Evolutionary conservation across 106 monocot genomes (phyloP), one percentile per base, ranked within the genome.

Genomic region (Vanilla planifolia): DNA sequence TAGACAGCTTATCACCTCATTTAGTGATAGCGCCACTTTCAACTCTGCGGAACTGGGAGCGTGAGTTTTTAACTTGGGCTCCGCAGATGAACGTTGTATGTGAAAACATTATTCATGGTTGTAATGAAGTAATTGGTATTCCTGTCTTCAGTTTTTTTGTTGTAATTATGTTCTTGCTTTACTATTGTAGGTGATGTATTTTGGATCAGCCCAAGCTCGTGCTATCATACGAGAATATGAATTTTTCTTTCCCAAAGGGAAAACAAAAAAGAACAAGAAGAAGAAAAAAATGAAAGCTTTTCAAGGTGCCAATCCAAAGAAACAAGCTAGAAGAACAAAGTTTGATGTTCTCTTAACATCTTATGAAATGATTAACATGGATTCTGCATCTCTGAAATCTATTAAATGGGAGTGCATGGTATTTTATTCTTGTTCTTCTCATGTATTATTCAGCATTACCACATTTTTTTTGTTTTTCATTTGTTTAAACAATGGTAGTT

Each of bases 311-410:
- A 68, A 70, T 24, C 48, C 46, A 28, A 88, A 60, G 50, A 75
- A 69, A 59, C 74, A 82, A 63, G 50, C 44, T 32, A 82, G 68
- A 68, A 82, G 71, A 68, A 81, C 84, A 36, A 98, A 82, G 48
- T 98, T 98, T 88, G 88, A 98, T 73, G 98, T 98, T 61, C 92
- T 98, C 71, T 69, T 98, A 50, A 98, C 91, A 50, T 98, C 98
- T 44, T 98, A 85, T 78, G 98, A 98, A 73, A 98, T 98, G 91
- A 80, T 98, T 51, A 98, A 88, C 67, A 84, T 84, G 84, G 98
- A 98, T 77, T 88, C 98, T 35, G 30, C 68, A 34, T 66, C 71
- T 51, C 75, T 98, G 55, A 92, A 80, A 68, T 48, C 87, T 32
- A 92, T 98, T 46, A 65, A 80, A 3, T 98, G 98, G 98, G 60